phyloP scores from a whole-genome alignment of 495 filamentous ascomycete species.

The Symbiotaphrina buchneri region DNA sequence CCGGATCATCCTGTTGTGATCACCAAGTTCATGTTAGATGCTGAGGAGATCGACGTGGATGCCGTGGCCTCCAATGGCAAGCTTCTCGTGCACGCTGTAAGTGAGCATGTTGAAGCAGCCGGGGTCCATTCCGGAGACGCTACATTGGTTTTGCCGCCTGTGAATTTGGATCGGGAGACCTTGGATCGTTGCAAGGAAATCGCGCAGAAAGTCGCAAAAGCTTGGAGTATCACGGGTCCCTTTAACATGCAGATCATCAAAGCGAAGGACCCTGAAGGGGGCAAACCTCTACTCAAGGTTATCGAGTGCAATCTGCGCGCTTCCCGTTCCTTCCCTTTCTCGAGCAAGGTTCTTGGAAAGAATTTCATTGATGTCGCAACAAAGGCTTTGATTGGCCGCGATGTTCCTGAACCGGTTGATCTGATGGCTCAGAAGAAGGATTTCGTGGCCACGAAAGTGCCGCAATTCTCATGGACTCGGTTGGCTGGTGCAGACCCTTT shows the following conservation, averaged over 20 bases:
- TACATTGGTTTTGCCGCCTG: conserved; percentile 83
- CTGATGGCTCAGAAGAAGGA: conserved; percentile 74
- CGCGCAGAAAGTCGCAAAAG: conserved; percentile 85
- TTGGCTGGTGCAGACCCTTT: conserved; percentile 96
- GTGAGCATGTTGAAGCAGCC: conserved; percentile 89
- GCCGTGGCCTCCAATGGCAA: conserved; percentile 76
- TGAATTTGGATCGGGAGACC: conserved; percentile 44
- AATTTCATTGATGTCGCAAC: conserved; percentile 97
- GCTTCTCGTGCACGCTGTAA: conserved; percentile 79
- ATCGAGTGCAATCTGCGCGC: conserved; percentile 98
- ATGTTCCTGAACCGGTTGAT: conserved; percentile 71
- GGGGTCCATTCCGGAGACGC: conserved; percentile 96
- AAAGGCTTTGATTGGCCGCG: conserved; percentile 69
- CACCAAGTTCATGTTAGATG: conserved; percentile 94
- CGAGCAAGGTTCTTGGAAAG: conserved; percentile 84
- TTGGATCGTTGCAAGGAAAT: conserved; percentile 84
- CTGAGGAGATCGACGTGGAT: conserved; percentile 95
- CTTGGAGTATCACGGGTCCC: conserved; percentile 89
- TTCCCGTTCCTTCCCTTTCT: conserved; percentile 93
- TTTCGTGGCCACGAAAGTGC: conserved; percentile 91
- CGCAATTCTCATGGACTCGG: conserved; percentile 97
- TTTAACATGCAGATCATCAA: conserved; percentile 99
- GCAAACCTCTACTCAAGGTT: conserved; percentile 63
- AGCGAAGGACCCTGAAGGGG: conserved; percentile 46
- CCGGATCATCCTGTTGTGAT: conserved; percentile 94